These are phyloP conservation scores for Globisporangium paddicum DNA, from an alignment of 352 stramenopile genomes.

Conservation along the genomic window DNA sequence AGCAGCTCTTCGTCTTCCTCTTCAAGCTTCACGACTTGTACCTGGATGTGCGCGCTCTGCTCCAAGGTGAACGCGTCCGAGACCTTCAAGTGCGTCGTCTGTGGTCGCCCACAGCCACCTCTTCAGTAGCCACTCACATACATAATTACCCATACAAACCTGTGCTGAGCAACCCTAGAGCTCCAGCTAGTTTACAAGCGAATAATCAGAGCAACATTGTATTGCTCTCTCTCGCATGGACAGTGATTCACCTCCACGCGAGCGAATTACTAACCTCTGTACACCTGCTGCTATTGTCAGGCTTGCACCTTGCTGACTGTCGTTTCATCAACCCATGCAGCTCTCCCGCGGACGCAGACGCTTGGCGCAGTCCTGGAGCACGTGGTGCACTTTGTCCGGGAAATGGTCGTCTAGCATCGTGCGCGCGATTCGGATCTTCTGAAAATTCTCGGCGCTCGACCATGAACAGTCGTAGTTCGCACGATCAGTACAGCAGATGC, in stretches of 20 bases:
- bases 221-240: neutral
- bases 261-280: neutral
- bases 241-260: neutral
- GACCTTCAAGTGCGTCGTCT: constrained; percentile 61
- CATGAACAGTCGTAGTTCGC: constrained; percentile 78
- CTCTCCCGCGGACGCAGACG: constrained; percentile 32
- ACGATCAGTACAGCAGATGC: constrained; percentile 80
- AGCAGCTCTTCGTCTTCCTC: neutral
- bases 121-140: neutral
- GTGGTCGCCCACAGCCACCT: constrained; percentile 43
- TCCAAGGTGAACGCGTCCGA: constrained; percentile 53
- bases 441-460: constrained; percentile 55
- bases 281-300: neutral
- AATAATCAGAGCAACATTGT: constrained; percentile 1
- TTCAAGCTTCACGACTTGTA: neutral
- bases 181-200: neutral
- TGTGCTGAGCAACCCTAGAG: neutral
- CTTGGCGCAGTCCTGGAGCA: constrained; percentile 77
- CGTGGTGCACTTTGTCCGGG: constrained; percentile 83
- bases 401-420: constrained; percentile 89
- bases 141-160: neutral
- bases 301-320: constrained; percentile 6
- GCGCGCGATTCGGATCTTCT: constrained; percentile 69
- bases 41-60: constrained; percentile 72
- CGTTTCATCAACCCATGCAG: constrained; percentile 14